Conservation (phyloP, 345 rosid species). For the Corchorus olitorius region DNA sequence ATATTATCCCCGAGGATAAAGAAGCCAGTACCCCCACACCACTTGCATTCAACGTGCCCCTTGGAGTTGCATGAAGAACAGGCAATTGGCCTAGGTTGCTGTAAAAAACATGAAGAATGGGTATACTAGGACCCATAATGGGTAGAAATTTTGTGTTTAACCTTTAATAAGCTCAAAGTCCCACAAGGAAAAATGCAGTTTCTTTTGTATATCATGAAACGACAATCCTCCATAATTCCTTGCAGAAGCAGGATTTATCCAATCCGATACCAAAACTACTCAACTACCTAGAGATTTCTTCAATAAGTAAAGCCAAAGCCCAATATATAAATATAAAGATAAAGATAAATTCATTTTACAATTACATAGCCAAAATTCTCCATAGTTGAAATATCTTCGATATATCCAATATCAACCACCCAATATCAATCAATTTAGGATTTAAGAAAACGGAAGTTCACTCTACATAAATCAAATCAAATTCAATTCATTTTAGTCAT, state of each 20-base stretch:
- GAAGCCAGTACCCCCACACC: constrained; percentile 95
- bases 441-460: not conserved
- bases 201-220: not conserved
- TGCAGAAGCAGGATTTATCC: not conserved
- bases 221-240: not conserved
- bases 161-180: not conserved
- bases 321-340: not conserved
- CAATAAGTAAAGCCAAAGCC: not conserved
- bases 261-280: too few relatives aligned
- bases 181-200: not conserved
- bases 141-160: not conserved
- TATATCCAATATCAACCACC: not conserved
- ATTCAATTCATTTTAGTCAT: not conserved
- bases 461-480: not conserved
- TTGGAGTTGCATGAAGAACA: constrained; percentile 70
- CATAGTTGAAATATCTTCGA: constrained; percentile 2
- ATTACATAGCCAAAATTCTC: not conserved
- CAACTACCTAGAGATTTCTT: not conserved
- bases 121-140: not conserved
- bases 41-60: constrained; percentile 82
- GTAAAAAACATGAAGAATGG: constrained; percentile 11
- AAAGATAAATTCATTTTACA: not conserved
- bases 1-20: constrained; percentile 86
- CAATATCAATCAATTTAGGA: not conserved
- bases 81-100: constrained; percentile 84